Evolutionary conservation across 169 alveolate species (phyloP).

Genomic region (Cryptosporidium baileyi): DNA sequence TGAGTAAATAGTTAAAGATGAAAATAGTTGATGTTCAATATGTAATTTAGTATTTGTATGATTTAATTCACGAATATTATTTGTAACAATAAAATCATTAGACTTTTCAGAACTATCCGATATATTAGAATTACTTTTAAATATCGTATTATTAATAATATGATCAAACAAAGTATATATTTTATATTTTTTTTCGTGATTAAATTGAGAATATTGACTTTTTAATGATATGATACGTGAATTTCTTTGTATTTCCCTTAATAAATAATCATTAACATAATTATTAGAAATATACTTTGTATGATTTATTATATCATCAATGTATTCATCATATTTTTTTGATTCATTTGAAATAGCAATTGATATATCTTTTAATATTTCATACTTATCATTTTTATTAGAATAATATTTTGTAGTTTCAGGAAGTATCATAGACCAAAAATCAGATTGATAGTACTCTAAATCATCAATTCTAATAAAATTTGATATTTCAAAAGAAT

Average conservation of each 20-base stretch:
- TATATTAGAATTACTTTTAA: background rate
- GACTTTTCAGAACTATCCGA: background rate
- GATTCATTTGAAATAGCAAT: conserved; percentile 1
- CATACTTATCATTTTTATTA: background rate
- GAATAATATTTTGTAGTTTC: background rate
- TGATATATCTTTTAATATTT: background rate
- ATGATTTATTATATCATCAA: background rate
- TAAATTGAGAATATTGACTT: background rate
- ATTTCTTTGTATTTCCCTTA: conserved; percentile 36
- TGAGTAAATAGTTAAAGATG: conserved; percentile 4
- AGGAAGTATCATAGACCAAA: conserved; percentile 42
- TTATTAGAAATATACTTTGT: background rate
- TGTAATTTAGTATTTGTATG: conserved; percentile 7
- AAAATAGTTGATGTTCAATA: conserved; percentile 53
- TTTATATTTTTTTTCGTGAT: background rate
- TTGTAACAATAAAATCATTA: background rate
- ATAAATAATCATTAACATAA: background rate
- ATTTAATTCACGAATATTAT: background rate
- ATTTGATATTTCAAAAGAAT: conserved; percentile 13
- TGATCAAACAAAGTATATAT: background rate
- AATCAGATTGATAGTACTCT: conserved; percentile 24
- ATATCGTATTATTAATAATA: background rate
- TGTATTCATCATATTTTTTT: background rate
- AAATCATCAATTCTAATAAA: conserved; percentile 62
- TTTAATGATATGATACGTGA: conserved; percentile 2